These are phyloP conservation scores for Annulohypoxylon stygium DNA, from an alignment of 495 filamentous ascomycete species.

Conservation along the genomic window DNA sequence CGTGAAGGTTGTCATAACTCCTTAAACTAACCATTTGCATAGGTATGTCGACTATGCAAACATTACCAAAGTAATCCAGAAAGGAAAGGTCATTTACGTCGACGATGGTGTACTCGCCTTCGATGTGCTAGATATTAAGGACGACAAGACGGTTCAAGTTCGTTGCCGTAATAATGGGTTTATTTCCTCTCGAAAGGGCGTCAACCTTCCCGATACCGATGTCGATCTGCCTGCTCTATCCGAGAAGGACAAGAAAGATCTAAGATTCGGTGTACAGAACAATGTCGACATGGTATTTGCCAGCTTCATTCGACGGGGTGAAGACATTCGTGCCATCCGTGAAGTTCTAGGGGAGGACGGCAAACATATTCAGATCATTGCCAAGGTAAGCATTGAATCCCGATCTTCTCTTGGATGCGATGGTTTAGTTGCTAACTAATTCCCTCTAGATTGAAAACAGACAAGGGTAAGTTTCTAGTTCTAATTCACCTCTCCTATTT, in stretches of 20 bases:
- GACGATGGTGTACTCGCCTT: slow-evolving; percentile 98
- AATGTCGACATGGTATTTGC: slow-evolving; percentile 99
- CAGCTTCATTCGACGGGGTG: slow-evolving; percentile 94
- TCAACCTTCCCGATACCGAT: slow-evolving; percentile 98
- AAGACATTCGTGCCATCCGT: slow-evolving; percentile 92
- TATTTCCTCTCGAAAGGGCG: slow-evolving; percentile 98
- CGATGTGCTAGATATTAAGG: slow-evolving; percentile 86
- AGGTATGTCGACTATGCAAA: slow-evolving; percentile 99
- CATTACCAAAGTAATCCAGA: slow-evolving; percentile 96
- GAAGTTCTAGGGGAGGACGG: slow-evolving; percentile 92
- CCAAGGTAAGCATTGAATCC: slow-evolving; percentile 67
- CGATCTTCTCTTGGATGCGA: too few species aligned
- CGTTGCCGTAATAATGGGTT: slow-evolving; percentile 95
- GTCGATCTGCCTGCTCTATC: slow-evolving; percentile 97
- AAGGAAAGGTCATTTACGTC: slow-evolving; percentile 97
- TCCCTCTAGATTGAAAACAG: slow-evolving; percentile 90
- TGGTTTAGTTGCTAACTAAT: slow-evolving; percentile 16
- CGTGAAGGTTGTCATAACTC: neutral
- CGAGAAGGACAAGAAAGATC: slow-evolving; percentile 96
- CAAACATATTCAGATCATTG: slow-evolving; percentile 97
- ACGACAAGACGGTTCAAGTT: slow-evolving; percentile 87
- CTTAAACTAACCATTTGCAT: slow-evolving; percentile 20
- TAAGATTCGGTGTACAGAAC: slow-evolving; percentile 97
- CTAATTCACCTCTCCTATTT: neutral
- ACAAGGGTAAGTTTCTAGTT: slow-evolving; percentile 69